Percentiles rank a stretch among this genome's conserved stretches.
These are phyloP conservation scores for Aspergillus mulundensis DNA, from an alignment of 495 filamentous ascomycete species.

Conservation along the genomic window DNA sequence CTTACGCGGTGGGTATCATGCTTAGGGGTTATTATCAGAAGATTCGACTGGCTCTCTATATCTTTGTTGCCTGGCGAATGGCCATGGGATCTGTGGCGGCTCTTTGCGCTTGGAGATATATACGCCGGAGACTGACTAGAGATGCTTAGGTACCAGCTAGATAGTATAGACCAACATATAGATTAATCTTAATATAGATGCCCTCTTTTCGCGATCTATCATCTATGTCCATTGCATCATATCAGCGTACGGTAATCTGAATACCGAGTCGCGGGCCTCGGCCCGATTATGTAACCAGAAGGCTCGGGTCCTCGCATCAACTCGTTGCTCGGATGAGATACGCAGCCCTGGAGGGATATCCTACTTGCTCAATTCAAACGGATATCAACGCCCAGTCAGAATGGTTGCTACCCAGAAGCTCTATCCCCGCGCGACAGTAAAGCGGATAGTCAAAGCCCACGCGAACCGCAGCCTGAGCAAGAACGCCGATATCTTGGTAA, in stretches of 20 bases:
- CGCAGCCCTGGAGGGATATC: too few species aligned
- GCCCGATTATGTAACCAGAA: background rate
- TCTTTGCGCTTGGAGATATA: conserved; percentile 28
- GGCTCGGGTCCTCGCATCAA: background rate
- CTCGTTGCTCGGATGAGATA: too few species aligned
- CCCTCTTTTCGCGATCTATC: too few species aligned
- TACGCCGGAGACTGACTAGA: conserved; percentile 18
- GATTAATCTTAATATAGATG: too few species aligned
- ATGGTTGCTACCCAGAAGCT: conserved; percentile 60
- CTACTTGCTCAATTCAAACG: background rate
- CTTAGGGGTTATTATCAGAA: conserved; percentile 67
- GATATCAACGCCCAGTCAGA: background rate
- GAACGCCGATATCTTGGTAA: conserved; percentile 82
- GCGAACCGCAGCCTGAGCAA: conserved; percentile 74
- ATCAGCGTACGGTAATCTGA: background rate
- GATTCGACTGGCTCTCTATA: conserved; percentile 54
- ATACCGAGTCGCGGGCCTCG: background rate
- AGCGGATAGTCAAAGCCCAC: conserved; percentile 86
- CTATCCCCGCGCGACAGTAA: conserved; percentile 80
- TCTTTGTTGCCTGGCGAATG: conserved; percentile 42
- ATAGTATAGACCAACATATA: background rate
- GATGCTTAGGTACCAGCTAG: background rate
- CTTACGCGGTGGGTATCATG: conserved; percentile 56
- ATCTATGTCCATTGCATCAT: background rate
- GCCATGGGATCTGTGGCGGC: conserved; percentile 31